Evolutionary conservation across 148 eudicot species (phyloP), one percentile per base, ranked within the genome.

Genomic region (Vaccinium macrocarpon): DNA sequence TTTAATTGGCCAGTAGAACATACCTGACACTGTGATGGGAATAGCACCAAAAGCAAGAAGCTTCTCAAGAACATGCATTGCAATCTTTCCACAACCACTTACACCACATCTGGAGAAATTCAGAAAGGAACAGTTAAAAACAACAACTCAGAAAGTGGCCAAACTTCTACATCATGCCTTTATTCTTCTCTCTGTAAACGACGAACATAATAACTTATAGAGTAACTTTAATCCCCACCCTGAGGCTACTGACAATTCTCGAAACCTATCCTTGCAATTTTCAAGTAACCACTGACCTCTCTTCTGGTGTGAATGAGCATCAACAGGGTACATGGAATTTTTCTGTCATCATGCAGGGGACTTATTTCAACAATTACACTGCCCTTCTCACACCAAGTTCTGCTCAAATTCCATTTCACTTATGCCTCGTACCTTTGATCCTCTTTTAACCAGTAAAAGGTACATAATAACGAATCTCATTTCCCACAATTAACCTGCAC

Each of bases 61-160:
- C 96, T 97, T 97, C 90, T 97, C 99, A 61, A 93, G 88, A 82
- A 97, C 99, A 93, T 97, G 96, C 93, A 97, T 87, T 86, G 99
- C 95, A 74, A 95, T 93, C 91, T 97, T 97, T 89, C 99, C 99
- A 91, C 93, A 94, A 81, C 99, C 99, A 88, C 98, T 97, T 86
- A 97, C 98, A 82, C 87, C 98, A 88, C 99, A 97, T 90, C 99
- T 96, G 89, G 71, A 56, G 66, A 68, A 84, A 70, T 73, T 53
- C 29, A 80, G 82, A 56, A 50, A 84, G 72, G 84, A 78, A 86
- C 12, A 5, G 66, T 72, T 77, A 81, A 72, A 81, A 56, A 35
- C 27, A 56, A 35, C 27, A 71, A 32, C 72, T 72, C 48, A 71
- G n/a, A 0, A 57, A 66, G 21, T n/a, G 62, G 71, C 16, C 72